Conservation (phyloP, 495 filamentous ascomycete species). For the Talaromyces nanjingensis region DNA sequence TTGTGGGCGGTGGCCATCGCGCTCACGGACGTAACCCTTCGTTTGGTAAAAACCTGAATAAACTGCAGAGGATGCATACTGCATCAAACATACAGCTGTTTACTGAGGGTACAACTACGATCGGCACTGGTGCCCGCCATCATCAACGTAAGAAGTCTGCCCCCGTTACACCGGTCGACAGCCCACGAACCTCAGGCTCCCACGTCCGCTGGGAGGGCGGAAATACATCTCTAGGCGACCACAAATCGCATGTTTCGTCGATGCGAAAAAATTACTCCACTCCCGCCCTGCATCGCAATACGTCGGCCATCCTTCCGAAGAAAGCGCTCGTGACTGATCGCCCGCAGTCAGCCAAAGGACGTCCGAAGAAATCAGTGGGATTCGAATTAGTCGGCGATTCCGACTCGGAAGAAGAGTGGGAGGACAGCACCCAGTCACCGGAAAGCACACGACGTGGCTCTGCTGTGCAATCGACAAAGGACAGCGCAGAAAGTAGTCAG, state of each 20-base stretch:
- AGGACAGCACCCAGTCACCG: slow-evolving; percentile 46
- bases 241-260: slow-evolving; percentile 19
- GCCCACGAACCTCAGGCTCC: slow-evolving; percentile 24
- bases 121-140: slow-evolving; percentile 21
- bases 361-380: slow-evolving; percentile 38
- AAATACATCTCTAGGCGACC: slow-evolving; percentile 17
- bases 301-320: slow-evolving; percentile 24
- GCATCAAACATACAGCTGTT: slow-evolving; percentile 19
- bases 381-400: slow-evolving; percentile 39
- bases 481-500: slow-evolving; percentile 31
- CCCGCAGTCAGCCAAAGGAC: slow-evolving; percentile 26
- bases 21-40: slow-evolving; percentile 38
- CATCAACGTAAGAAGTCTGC: slow-evolving; percentile 45
- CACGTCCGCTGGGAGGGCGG: slow-evolving; percentile 39
- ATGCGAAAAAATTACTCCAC: slow-evolving; percentile 43
- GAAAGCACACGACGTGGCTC: slow-evolving; percentile 42
- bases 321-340: slow-evolving; percentile 34
- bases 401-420: slow-evolving; percentile 41
- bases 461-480: slow-evolving; percentile 30
- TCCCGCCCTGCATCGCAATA: slow-evolving; percentile 34
- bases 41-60: slow-evolving; percentile 35
- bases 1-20: slow-evolving; percentile 38
- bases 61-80: slow-evolving; percentile 30
- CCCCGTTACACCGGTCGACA: slow-evolving; percentile 33
- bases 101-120: slow-evolving; percentile 16